phyloP scores from a whole-genome alignment of 83 land plant species.

The Picea abies region DNA sequence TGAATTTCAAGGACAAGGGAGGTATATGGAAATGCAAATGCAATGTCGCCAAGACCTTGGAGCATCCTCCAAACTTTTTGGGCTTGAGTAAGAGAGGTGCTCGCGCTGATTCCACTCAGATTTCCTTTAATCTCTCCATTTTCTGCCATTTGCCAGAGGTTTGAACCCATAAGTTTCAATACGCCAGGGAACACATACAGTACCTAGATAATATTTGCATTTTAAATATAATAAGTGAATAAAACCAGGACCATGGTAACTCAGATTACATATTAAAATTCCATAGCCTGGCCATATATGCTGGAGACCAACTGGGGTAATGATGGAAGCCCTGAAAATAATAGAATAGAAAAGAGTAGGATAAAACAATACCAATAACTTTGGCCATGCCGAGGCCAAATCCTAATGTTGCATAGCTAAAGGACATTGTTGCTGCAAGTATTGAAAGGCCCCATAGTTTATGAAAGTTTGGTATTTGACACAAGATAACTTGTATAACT shows the following conservation, averaged over 20 bases:
- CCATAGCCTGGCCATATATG: background rate
- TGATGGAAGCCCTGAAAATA: background rate
- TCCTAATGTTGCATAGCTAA: conserved; percentile 25
- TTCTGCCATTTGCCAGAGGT: conserved; percentile 19
- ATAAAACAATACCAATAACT: conserved; percentile 40
- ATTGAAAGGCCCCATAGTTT: conserved; percentile 20
- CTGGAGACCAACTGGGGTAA: background rate
- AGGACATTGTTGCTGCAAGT: conserved; percentile 23
- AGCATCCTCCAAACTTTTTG: conserved; percentile 54
- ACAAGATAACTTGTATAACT: conserved; percentile 19
- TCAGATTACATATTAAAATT: background rate
- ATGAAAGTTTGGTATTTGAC: conserved; percentile 21
- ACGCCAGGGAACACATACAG: no score
- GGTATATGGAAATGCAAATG: conserved; percentile 81
- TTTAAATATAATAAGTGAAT: no score
- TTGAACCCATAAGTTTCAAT: background rate
- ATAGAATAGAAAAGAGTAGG: background rate
- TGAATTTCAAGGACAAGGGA: conserved; percentile 75
- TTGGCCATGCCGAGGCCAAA: conserved; percentile 12
- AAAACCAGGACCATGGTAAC: background rate
- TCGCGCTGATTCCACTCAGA: conserved; percentile 41
- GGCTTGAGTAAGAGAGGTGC: conserved; percentile 16
- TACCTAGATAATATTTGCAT: background rate
- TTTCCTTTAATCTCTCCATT: conserved; percentile 57
- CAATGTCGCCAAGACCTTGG: conserved; percentile 81